phyloP scores from a whole-genome alignment of 139 green algal species.

The Coelastrella sp. region DNA sequence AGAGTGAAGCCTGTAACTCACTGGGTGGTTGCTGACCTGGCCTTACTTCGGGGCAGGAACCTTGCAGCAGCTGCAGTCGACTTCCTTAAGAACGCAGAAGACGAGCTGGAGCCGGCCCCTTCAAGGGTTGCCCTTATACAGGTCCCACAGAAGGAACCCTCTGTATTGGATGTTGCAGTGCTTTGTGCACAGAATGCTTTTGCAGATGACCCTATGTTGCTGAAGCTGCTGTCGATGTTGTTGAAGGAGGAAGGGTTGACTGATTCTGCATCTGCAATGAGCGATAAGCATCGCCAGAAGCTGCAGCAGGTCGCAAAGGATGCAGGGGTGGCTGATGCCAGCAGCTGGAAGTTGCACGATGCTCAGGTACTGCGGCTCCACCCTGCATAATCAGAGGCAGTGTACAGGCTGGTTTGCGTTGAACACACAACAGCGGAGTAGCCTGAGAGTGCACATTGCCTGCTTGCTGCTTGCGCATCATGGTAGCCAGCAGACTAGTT shows the following conservation, averaged over 20 bases:
- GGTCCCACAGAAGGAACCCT: neutral
- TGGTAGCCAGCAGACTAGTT: too few relatives aligned
- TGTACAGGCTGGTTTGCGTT: too few relatives aligned
- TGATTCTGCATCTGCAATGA: neutral
- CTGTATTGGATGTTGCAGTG: slow-evolving; percentile 27
- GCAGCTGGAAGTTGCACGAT: neutral
- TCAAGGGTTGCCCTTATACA: slow-evolving; percentile 62
- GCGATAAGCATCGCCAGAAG: neutral
- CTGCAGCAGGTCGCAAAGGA: slow-evolving; percentile 11
- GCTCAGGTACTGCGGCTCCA: neutral
- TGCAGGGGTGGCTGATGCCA: neutral
- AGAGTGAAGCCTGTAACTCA: slow-evolving; percentile 74
- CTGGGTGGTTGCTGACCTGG: slow-evolving; percentile 73
- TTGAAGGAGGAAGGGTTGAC: neutral
- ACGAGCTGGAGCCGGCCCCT: slow-evolving; percentile 13
- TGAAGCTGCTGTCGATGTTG: neutral
- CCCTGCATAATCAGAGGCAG: neutral
- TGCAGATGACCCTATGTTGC: slow-evolving; percentile 21
- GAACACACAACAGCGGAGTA: too few relatives aligned
- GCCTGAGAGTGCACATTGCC: neutral
- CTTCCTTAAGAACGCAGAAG: slow-evolving; percentile 27
- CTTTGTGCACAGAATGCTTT: neutral
- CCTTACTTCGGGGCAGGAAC: slow-evolving; percentile 6
- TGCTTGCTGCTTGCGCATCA: too few relatives aligned
- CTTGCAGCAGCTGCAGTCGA: slow-evolving; percentile 49